Evolutionary conservation across 1,139 yeast species (phyloP), one percentile per base, ranked within the genome.

Genomic region (Candida mesenterica): DNA sequence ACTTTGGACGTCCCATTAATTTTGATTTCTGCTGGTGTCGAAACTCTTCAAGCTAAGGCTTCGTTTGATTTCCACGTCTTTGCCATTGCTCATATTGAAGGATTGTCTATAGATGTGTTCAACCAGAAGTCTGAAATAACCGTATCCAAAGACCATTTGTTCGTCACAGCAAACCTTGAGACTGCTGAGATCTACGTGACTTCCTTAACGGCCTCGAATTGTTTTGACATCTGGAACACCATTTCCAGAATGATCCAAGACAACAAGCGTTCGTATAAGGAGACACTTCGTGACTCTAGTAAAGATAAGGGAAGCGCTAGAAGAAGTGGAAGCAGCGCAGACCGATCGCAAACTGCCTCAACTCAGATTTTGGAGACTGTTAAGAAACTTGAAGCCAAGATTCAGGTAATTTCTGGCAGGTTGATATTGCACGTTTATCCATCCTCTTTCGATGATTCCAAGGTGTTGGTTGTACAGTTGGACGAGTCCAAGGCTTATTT

Each of bases 21-120:
- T 6, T 72, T 82, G 14, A 57, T 84, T 3, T 72, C 83, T 0
- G 65, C 77, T 3, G 82, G 83, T 0, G 57, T 87, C 30, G 77
- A 68, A 2, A 62, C 68, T 8, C 48, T 87, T 14, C 78, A 79
- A 28, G 53, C 77, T 7, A 83, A 82, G 50, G 62, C 80, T 6
- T 79, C 92, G 0, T 78, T 90, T 51, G 97, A 92, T 53, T 87
- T 80, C 53, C 96, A 90, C 53, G 78, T 86, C 16, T 88, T 92
- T 59, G 75, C 86, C 13, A 73, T 90, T 35, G 75, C 79, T 1
- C 70, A 72, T 18, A 55, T 83, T 22, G 61, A 68, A 15, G 63
- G 67, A 1, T 63, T 79, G 22, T 65, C 73, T 5, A 60, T 83
- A 27, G 79, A 79, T 28, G 67, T 88, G 23, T 82, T 75, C 53